Percentiles rank a stretch among this genome's conserved stretches.
phyloP scores from a whole-genome alignment of 2,329 filamentous ascomycete genomes.

The Cercospora zeina region DNA sequence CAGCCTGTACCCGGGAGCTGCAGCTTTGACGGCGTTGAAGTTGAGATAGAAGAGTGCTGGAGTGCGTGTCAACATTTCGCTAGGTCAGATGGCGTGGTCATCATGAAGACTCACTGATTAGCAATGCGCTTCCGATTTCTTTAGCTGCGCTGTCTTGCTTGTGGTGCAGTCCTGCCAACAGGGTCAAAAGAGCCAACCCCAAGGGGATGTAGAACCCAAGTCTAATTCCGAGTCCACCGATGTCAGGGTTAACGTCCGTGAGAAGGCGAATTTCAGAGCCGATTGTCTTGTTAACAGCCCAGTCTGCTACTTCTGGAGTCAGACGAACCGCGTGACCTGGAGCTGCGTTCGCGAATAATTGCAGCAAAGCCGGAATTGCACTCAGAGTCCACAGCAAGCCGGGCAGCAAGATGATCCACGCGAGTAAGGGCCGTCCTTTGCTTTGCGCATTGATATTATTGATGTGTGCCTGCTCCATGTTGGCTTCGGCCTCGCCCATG shows the following conservation, averaged over 20 bases:
- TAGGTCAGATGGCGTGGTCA: not conserved
- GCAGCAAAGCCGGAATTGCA: not conserved
- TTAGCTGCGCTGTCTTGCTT: not conserved
- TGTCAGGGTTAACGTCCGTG: not conserved
- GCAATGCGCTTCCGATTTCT: not conserved
- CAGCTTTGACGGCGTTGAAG: not conserved
- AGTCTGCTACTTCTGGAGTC: not conserved
- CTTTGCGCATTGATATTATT: too few relatives aligned
- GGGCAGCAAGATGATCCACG: not conserved
- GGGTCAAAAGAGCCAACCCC: not conserved
- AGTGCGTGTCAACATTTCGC: not conserved
- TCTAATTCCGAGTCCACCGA: not conserved
- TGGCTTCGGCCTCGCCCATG: not conserved
- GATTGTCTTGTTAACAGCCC: not conserved
- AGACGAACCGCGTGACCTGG: not conserved
- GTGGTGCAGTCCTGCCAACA: not conserved
- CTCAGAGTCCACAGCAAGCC: not conserved
- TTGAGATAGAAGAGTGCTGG: not conserved
- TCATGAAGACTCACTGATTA: not conserved
- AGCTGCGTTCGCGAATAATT: not conserved
- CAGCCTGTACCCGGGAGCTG: not conserved
- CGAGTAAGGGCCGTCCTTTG: not conserved
- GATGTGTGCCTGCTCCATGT: not conserved
- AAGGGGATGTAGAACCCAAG: not conserved
- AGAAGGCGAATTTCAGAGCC: not conserved